A percentile compares a stretch with the other conserved stretches of the same genome.
Conservation (phyloP, 306 rosid genomes). For the Styphnolobium japonicum region DNA sequence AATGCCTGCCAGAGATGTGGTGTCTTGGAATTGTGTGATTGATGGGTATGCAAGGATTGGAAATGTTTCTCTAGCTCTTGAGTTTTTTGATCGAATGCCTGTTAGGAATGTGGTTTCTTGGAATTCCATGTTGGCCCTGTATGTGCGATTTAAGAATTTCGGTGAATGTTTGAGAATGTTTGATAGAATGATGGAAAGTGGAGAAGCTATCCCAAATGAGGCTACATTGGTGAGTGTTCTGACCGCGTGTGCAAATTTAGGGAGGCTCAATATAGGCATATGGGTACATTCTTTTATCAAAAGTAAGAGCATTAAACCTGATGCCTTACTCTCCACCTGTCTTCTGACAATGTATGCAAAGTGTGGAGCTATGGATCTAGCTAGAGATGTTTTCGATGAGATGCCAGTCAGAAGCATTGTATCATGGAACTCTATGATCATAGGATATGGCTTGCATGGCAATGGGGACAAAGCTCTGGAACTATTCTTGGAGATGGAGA, state of each 20-base stretch:
- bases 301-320: constrained; percentile 34
- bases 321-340: constrained; percentile 59
- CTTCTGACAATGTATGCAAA: constrained; percentile 66
- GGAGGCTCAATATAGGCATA: constrained; percentile 48
- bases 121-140: constrained; percentile 57
- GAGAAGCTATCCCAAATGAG: constrained; percentile 51
- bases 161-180: constrained; percentile 49
- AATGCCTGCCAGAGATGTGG: constrained; percentile 48
- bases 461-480: constrained; percentile 50
- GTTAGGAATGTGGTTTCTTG: constrained; percentile 50
- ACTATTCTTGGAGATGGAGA: constrained; percentile 56
- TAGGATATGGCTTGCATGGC: constrained; percentile 66
- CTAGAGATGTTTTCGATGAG: constrained; percentile 51
- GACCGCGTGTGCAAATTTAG: constrained; percentile 57
- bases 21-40: constrained; percentile 64
- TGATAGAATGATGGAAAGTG: constrained; percentile 48
- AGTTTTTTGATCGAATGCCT: constrained; percentile 41
- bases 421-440: constrained; percentile 72
- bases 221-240: constrained; percentile 68
- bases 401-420: constrained; percentile 58
- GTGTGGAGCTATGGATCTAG: constrained; percentile 62
- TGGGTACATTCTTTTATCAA: constrained; percentile 54
- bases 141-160: constrained; percentile 39
- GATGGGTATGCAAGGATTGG: constrained; percentile 57
- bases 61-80: constrained; percentile 39